Conservation (phyloP, 441 rosid species). For the Euphorbia celastroides region DNA sequence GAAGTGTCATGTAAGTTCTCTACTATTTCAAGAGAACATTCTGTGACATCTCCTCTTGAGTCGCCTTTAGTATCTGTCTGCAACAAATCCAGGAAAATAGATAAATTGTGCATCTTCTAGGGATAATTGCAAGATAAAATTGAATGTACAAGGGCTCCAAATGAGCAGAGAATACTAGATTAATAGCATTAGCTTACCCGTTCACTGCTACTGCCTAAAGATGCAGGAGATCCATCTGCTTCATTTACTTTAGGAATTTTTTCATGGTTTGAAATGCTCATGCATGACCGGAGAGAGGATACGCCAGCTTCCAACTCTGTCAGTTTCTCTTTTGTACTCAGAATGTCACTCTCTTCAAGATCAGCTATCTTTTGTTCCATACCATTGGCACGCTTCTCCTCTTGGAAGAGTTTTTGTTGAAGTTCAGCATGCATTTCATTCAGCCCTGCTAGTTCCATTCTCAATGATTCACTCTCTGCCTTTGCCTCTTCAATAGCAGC, state of each 20-base stretch:
- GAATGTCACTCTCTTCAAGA: constrained; percentile 54
- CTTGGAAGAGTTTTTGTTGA: constrained; percentile 40
- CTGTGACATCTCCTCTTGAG: constrained; percentile 26
- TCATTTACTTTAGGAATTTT: constrained; percentile 28
- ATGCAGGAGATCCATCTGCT: constrained; percentile 23
- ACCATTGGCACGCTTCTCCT: constrained; percentile 41
- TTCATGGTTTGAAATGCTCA: constrained; percentile 37
- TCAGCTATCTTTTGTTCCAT: constrained; percentile 58
- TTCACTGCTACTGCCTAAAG: constrained; percentile 30
- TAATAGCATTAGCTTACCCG: constrained; percentile 51
- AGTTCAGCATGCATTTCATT: constrained; percentile 45
- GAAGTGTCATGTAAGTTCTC: constrained; percentile 23
- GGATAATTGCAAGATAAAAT: constrained; percentile 12
- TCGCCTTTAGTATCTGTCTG: constrained; percentile 45
- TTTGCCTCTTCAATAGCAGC: constrained; percentile 35
- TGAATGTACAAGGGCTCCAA: constrained; percentile 14
- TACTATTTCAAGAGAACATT: constrained; percentile 32
- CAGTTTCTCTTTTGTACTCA: constrained; percentile 53
- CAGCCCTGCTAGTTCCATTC: constrained; percentile 38
- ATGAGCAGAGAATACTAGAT: constrained; percentile 19
- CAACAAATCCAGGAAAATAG: constrained; percentile 32
- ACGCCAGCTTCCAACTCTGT: constrained; percentile 61
- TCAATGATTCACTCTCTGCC: constrained; percentile 42
- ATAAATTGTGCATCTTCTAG: constrained; percentile 23
- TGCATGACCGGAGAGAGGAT: constrained; percentile 55